Evolutionary conservation across 148 eudicot genomes (phyloP).

Genomic region (Rhododendron mucronatum): DNA sequence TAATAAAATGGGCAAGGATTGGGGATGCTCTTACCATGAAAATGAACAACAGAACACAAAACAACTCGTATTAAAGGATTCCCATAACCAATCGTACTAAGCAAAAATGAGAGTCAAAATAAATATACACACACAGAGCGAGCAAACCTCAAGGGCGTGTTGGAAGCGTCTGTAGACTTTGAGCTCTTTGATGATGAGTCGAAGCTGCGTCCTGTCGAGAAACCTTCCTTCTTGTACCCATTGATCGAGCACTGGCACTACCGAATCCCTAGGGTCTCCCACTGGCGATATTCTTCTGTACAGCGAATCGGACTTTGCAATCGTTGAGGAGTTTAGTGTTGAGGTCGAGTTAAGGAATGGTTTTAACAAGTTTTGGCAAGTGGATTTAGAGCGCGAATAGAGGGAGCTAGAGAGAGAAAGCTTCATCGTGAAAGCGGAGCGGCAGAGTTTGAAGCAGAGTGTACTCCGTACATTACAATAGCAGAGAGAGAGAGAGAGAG

Average conservation of each 20-base stretch:
- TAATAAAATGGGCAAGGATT: too few species aligned
- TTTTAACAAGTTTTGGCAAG: not conserved
- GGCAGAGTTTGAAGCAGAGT: too few species aligned
- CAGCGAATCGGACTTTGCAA: not conserved
- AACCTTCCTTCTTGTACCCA: constrained; percentile 30
- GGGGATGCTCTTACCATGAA: too few species aligned
- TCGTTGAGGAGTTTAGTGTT: not conserved
- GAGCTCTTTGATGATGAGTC: constrained; percentile 12
- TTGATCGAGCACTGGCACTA: constrained; percentile 33
- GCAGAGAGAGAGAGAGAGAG: too few species aligned
- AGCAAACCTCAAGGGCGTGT: constrained; percentile 32
- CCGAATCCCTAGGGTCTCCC: constrained; percentile 23
- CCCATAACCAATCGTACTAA: not conserved
- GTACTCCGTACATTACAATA: too few species aligned
- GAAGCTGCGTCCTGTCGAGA: constrained; percentile 14
- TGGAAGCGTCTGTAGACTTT: constrained; percentile 14
- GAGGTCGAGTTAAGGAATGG: constrained; percentile 1
- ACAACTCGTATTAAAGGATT: not conserved
- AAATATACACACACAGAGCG: too few species aligned
- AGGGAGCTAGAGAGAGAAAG: not conserved
- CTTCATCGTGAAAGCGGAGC: not conserved
- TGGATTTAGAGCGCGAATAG: not conserved
- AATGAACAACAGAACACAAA: not conserved
- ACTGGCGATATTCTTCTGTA: constrained; percentile 25
- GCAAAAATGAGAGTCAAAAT: not conserved